These are phyloP conservation scores for Trypanosoma mega DNA, from an alignment of 208 protist genomes.

Conservation along the genomic window DNA sequence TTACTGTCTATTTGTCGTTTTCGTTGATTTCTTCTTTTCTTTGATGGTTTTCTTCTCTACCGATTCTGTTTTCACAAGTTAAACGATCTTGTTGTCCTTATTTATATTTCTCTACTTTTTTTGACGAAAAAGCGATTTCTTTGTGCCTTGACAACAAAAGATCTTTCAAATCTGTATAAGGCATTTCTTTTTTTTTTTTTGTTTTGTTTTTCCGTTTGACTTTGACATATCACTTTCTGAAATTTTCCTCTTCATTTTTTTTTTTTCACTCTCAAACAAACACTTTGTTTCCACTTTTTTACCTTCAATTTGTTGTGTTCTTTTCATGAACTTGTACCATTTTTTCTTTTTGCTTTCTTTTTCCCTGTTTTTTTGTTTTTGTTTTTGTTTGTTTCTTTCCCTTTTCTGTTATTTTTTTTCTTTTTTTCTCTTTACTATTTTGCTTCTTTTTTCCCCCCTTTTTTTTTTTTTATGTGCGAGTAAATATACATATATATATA, in stretches of 20 bases:
- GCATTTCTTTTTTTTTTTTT: slow-evolving; percentile 2
- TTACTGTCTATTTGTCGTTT: too few species aligned
- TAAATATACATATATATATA: slow-evolving; percentile 14
- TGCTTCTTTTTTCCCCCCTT: slow-evolving; percentile 1
- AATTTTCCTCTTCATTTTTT: not conserved
- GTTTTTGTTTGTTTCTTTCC: slow-evolving; percentile 16
- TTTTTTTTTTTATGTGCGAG: not conserved
- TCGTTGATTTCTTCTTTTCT: too few species aligned
- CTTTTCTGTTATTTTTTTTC: slow-evolving; percentile 1
- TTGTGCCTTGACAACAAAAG: too few species aligned
- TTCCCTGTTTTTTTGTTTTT: slow-evolving; percentile 13
- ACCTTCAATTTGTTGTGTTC: too few species aligned
- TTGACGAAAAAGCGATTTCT: too few species aligned
- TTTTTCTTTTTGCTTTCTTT: slow-evolving; percentile 23
- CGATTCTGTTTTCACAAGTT: too few species aligned
- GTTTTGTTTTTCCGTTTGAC: slow-evolving; percentile 2
- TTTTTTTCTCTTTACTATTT: slow-evolving; percentile 4
- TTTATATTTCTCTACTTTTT: too few species aligned
- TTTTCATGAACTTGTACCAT: slow-evolving; percentile 3
- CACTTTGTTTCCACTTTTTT: too few species aligned
- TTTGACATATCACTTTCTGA: not conserved
- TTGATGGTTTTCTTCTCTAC: slow-evolving; percentile 1
- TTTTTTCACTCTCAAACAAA: too few species aligned
- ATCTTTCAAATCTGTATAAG: too few species aligned
- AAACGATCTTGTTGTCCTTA: too few species aligned